These are phyloP conservation scores for Cutaneotrichosporon sp. DNA, from an alignment of 1,284 basidiomycete genomes.

Conservation along the genomic window DNA sequence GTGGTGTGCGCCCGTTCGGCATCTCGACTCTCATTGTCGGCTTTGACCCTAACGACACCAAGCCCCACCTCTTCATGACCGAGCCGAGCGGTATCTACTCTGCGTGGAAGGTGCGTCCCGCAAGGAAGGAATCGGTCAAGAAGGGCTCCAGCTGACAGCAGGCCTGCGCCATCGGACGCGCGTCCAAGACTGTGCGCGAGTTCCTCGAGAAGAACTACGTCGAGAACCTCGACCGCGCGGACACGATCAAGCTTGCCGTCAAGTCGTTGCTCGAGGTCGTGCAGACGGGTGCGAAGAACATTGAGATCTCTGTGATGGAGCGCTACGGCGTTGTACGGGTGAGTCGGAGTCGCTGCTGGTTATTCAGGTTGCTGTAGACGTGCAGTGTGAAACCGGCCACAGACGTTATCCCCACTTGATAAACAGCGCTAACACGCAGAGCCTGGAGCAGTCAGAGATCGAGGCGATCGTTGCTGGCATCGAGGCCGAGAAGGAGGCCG, in stretches of 20 bases:
- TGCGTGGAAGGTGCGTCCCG: conserved; percentile 83
- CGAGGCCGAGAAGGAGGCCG: conserved; percentile 93
- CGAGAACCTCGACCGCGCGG: conserved; percentile 81
- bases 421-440: conserved; percentile 56
- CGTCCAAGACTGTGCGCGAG: conserved; percentile 96
- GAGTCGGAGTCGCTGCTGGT: conserved; percentile 44
- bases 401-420: not conserved
- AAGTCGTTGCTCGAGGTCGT: conserved; percentile 97
- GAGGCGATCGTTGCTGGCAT: conserved; percentile 87
- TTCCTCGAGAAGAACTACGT: conserved; percentile 99
- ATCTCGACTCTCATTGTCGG: conserved; percentile 96
- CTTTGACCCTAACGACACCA: conserved; percentile 89
- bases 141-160: conserved; percentile 43
- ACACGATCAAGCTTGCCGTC: conserved; percentile 90
- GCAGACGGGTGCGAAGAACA: conserved; percentile 99
- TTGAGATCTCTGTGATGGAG: conserved; percentile 96
- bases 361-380: not conserved
- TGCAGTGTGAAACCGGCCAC: no score
- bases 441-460: conserved; percentile 79
- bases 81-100: conserved; percentile 98
- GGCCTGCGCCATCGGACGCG: conserved; percentile 97
- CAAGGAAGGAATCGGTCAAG: not conserved
- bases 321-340: conserved; percentile 86
- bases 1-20: conserved; percentile 96
- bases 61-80: conserved; percentile 90